These are phyloP conservation scores for Penicillium cosmopolitanum DNA, from an alignment of 495 filamentous ascomycete genomes.

Conservation along the genomic window DNA sequence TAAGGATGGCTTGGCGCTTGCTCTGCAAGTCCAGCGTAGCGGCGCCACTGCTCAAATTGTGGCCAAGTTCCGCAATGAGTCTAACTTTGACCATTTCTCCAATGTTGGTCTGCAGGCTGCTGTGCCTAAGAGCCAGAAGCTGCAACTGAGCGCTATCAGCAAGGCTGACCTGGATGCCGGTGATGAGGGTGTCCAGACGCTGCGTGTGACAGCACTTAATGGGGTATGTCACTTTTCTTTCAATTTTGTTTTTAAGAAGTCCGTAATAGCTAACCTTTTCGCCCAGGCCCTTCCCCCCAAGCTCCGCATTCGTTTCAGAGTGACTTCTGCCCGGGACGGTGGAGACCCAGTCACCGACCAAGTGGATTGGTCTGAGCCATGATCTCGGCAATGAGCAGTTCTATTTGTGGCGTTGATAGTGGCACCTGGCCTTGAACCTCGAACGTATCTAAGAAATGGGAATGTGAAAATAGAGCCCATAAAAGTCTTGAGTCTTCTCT, in stretches of 20 bases:
- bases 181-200: conserved; percentile 81
- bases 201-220: conserved; percentile 80
- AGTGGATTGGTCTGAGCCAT: conserved; percentile 93
- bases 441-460: conserved; percentile 6
- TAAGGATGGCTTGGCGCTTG: conserved; percentile 81
- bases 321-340: conserved; percentile 74
- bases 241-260: background rate
- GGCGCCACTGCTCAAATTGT: conserved; percentile 71
- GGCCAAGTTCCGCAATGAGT: conserved; percentile 80
- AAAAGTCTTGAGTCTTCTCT: conserved; percentile 18
- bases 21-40: conserved; percentile 79
- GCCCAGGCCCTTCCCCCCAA: conserved; percentile 64
- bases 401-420: background rate
- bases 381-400: conserved; percentile 7
- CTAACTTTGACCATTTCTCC: conserved; percentile 64
- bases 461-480: conserved; percentile 7
- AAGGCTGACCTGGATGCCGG: conserved; percentile 74
- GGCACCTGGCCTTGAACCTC: background rate
- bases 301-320: conserved; percentile 81
- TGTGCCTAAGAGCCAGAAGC: conserved; percentile 91
- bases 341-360: conserved; percentile 79
- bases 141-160: conserved; percentile 87
- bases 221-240: conserved; percentile 67
- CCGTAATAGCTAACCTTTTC: conserved; percentile 10
- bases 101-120: conserved; percentile 86